These are phyloP conservation scores for Aspergillus affinis DNA, from an alignment of 495 filamentous ascomycete genomes.

Conservation along the genomic window DNA sequence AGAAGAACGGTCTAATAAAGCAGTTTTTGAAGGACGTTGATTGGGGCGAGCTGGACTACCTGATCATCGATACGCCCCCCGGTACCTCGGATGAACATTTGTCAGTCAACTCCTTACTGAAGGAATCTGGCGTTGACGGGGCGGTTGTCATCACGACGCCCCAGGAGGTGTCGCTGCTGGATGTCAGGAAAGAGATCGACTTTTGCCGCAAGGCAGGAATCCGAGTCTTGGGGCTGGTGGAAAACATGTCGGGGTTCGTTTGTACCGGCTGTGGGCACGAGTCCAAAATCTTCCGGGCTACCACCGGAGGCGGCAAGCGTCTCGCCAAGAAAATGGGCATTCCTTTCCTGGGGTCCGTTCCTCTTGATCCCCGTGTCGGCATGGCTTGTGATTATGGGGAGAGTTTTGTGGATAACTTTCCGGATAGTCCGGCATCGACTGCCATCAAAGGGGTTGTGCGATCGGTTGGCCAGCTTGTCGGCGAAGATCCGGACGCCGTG, in stretches of 20 bases:
- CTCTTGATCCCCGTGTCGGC: slow-evolving; percentile 88
- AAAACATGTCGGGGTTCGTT: slow-evolving; percentile 97
- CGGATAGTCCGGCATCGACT: slow-evolving; percentile 83
- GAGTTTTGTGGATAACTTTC: slow-evolving; percentile 92
- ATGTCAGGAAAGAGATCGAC: slow-evolving; percentile 95
- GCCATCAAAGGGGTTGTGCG: slow-evolving; percentile 76
- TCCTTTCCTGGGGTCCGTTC: slow-evolving; percentile 86
- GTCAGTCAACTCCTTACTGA: slow-evolving; percentile 83
- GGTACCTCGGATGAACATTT: slow-evolving; percentile 95
- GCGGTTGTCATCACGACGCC: slow-evolving; percentile 93
- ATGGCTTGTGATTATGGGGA: slow-evolving; percentile 97
- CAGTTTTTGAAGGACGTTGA: slow-evolving; percentile 96
- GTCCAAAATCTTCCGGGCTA: slow-evolving; percentile 85
- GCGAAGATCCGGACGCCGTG: slow-evolving; percentile 48
- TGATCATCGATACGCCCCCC: slow-evolving; percentile 93
- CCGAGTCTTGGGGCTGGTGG: slow-evolving; percentile 80
- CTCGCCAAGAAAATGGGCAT: slow-evolving; percentile 83
- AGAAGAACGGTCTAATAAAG: slow-evolving; percentile 98
- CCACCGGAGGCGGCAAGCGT: slow-evolving; percentile 79
- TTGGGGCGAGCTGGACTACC: slow-evolving; percentile 91
- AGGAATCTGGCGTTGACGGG: slow-evolving; percentile 86
- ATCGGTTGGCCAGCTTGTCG: slow-evolving; percentile 63
- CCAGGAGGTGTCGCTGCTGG: slow-evolving; percentile 88
- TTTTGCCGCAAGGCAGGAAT: slow-evolving; percentile 96
- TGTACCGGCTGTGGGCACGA: slow-evolving; percentile 83